These are phyloP conservation scores for Alternaria hordeiaustralica DNA, from an alignment of 2,329 filamentous ascomycete genomes.

Conservation along the genomic window DNA sequence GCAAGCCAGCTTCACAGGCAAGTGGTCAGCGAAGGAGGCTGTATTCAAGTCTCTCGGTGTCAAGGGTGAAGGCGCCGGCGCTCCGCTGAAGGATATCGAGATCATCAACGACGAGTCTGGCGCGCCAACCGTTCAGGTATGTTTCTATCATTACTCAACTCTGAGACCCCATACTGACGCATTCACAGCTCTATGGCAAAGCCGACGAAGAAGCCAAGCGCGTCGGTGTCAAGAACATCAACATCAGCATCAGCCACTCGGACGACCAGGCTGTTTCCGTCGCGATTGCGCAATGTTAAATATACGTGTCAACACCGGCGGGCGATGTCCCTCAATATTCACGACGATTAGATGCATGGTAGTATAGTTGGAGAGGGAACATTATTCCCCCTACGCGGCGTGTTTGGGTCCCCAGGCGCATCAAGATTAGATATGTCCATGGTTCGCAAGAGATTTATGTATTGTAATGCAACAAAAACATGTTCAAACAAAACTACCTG, in stretches of 20 bases:
- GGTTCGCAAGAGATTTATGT: constrained; percentile 7
- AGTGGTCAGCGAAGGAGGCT: constrained; percentile 97
- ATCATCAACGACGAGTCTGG: constrained; percentile 81
- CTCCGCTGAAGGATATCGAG: constrained; percentile 92
- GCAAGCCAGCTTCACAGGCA: constrained; percentile 89
- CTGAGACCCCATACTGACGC: constrained; percentile 16
- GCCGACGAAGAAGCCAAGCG: constrained; percentile 83
- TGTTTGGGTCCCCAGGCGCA: background rate
- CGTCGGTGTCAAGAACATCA: constrained; percentile 86
- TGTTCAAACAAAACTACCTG: background rate
- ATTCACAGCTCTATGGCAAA: constrained; percentile 77
- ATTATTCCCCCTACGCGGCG: background rate
- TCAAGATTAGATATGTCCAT: constrained; percentile 4
- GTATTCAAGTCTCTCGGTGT: constrained; percentile 98
- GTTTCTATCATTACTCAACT: constrained; percentile 43
- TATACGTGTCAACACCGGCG: background rate
- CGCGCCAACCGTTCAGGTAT: constrained; percentile 83
- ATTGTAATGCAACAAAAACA: constrained; percentile 11
- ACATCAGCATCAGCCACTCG: constrained; percentile 93
- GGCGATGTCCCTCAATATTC: background rate
- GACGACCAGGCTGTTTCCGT: constrained; percentile 94
- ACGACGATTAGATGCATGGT: background rate
- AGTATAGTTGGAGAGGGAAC: constrained; percentile 2
- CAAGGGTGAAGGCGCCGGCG: constrained; percentile 83
- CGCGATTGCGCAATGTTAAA: constrained; percentile 80